Evolutionary conservation across 2,329 filamentous ascomycete species (phyloP).

Genomic region (Fusarium decemcellulare): DNA sequence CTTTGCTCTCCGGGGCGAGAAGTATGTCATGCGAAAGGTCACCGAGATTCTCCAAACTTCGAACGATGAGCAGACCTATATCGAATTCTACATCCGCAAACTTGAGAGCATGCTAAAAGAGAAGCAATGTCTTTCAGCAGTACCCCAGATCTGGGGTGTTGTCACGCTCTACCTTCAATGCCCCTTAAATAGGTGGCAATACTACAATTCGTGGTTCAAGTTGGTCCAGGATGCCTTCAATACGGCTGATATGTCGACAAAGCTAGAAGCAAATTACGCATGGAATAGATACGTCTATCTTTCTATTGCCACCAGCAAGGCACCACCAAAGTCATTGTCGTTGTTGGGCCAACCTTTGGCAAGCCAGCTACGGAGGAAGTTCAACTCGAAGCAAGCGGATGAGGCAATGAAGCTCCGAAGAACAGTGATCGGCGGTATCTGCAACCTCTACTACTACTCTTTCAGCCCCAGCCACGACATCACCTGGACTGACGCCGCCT

Average conservation of each 20-base stretch:
- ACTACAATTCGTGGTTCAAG: constrained; percentile 80
- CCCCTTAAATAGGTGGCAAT: constrained; percentile 77
- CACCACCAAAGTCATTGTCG: constrained; percentile 55
- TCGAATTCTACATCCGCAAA: constrained; percentile 76
- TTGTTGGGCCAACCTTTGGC: constrained; percentile 76
- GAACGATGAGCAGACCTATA: constrained; percentile 71
- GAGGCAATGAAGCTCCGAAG: constrained; percentile 65
- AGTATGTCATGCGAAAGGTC: constrained; percentile 75
- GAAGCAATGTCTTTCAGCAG: constrained; percentile 66
- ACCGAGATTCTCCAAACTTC: constrained; percentile 72
- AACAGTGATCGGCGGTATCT: constrained; percentile 77
- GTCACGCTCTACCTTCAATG: constrained; percentile 83
- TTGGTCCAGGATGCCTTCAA: constrained; percentile 90
- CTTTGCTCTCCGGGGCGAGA: constrained; percentile 77
- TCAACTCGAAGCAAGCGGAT: constrained; percentile 68
- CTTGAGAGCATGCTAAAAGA: constrained; percentile 78
- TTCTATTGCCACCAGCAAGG: constrained; percentile 74
- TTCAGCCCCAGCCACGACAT: constrained; percentile 78
- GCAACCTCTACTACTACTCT: constrained; percentile 86
- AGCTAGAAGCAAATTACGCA: constrained; percentile 83
- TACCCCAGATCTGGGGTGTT: constrained; percentile 92
- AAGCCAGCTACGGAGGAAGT: constrained; percentile 77
- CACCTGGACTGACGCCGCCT: constrained; percentile 80
- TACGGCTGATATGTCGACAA: constrained; percentile 78
- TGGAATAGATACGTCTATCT: constrained; percentile 90